Conservation (phyloP, 2,329 filamentous ascomycete genomes). For the Neonectria hederae region DNA sequence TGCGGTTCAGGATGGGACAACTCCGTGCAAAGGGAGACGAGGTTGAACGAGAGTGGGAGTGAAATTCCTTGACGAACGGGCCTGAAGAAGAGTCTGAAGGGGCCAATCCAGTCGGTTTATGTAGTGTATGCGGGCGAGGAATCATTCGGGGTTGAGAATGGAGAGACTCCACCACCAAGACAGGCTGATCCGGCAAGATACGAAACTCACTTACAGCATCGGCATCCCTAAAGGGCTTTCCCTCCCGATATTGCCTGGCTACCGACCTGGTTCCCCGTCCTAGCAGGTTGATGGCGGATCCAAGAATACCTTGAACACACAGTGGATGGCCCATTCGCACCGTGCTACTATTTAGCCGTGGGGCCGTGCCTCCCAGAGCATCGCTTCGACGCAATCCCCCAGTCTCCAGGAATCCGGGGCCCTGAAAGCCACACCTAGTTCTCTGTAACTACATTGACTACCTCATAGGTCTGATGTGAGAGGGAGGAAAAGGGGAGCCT, state of each 20-base stretch:
- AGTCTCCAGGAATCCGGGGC: constrained; percentile 18
- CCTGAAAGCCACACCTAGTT: neutral
- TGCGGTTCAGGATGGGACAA: neutral
- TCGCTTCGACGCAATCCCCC: constrained; percentile 1
- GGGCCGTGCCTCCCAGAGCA: neutral
- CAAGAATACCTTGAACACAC: neutral
- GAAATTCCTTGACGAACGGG: neutral
- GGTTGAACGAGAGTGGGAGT: neutral
- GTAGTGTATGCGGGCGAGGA: constrained; percentile 5
- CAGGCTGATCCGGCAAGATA: neutral
- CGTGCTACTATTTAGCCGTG: neutral
- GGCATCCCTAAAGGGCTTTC: neutral
- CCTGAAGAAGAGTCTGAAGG: neutral
- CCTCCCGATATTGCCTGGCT: neutral
- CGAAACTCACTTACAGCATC: neutral
- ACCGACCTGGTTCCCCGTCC: neutral
- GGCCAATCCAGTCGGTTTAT: constrained; percentile 20
- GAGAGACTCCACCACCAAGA: neutral
- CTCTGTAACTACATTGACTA: no score
- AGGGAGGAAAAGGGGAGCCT: neutral
- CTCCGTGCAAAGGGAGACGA: neutral
- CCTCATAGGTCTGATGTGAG: no score
- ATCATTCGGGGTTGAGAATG: neutral
- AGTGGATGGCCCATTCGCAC: constrained; percentile 4
- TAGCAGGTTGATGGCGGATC: neutral